phyloP scores from a whole-genome alignment of 495 filamentous ascomycete species.

The Penicillium daleae region DNA sequence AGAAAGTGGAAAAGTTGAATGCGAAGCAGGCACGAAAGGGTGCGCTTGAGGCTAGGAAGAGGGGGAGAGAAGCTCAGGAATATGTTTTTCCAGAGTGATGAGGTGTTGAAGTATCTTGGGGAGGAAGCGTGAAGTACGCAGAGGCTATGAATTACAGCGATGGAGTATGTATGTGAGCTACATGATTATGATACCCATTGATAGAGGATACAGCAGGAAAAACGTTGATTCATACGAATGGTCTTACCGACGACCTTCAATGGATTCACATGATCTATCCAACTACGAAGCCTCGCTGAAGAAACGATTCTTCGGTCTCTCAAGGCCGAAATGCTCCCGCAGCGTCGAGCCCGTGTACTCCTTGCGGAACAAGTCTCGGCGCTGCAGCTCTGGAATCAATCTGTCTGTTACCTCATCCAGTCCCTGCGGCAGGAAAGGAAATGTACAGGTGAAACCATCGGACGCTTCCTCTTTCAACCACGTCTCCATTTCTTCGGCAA shows the following conservation, averaged over 20 bases:
- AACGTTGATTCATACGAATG: background rate
- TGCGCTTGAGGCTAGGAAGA: slow-evolving; percentile 62
- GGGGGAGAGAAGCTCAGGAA: slow-evolving; percentile 62
- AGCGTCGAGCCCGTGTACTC: slow-evolving; percentile 48
- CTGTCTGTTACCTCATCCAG: slow-evolving; percentile 53
- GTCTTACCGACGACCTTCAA: background rate
- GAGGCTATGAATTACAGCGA: background rate
- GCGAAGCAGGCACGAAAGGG: slow-evolving; percentile 68
- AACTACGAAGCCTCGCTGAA: slow-evolving; percentile 30
- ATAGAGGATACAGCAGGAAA: background rate
- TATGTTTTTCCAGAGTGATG: slow-evolving; percentile 69
- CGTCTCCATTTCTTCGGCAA: slow-evolving; percentile 53
- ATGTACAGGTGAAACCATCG: slow-evolving; percentile 53
- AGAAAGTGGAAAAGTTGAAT: slow-evolving; percentile 64
- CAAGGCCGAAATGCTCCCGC: slow-evolving; percentile 56
- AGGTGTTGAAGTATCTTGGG: slow-evolving; percentile 75
- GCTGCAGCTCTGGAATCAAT: slow-evolving; percentile 56
- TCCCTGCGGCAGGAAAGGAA: slow-evolving; percentile 56
- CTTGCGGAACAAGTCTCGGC: slow-evolving; percentile 52
- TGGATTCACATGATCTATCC: background rate
- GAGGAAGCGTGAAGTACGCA: slow-evolving; percentile 18
- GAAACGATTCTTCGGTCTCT: slow-evolving; percentile 54
- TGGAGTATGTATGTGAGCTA: background rate
- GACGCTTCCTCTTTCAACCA: slow-evolving; percentile 53
- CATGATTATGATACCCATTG: slow-evolving; percentile 8